A percentile compares a stretch with the other conserved stretches of the same genome.
phyloP scores from a whole-genome alignment of 768 basidiomycete species.

The Lentinula guzmanii region DNA sequence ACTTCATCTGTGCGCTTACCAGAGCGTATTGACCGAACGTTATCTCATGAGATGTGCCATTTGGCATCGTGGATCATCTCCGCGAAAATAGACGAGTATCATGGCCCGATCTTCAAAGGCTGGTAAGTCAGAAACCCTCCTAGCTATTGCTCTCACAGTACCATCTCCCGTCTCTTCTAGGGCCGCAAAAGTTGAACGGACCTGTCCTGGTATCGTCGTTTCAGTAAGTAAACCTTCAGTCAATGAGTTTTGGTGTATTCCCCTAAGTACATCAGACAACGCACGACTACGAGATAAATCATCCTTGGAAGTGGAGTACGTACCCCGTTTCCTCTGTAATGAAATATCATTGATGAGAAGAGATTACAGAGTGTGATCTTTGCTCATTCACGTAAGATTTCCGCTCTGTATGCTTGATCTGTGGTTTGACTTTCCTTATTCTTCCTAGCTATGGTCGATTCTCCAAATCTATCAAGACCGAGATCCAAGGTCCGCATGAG shows the following conservation, averaged over 20 bases:
- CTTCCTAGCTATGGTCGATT: constrained; percentile 60
- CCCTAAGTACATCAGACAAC: constrained; percentile 37
- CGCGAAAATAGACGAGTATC: constrained; percentile 60
- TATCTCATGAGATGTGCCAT: constrained; percentile 93
- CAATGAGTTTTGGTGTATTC: neutral
- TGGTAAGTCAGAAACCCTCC: constrained; percentile 41
- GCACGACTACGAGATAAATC: constrained; percentile 71
- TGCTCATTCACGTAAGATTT: constrained; percentile 55
- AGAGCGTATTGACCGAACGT: constrained; percentile 79
- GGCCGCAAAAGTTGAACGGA: constrained; percentile 67
- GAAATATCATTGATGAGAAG: neutral
- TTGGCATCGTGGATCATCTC: constrained; percentile 83
- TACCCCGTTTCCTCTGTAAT: constrained; percentile 2
- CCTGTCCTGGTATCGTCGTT: constrained; percentile 63
- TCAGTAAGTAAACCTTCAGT: constrained; percentile 36
- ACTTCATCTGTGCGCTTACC: neutral
- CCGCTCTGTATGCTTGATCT: neutral
- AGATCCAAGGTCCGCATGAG: constrained; percentile 11
- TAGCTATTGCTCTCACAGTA: neutral
- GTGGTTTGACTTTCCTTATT: neutral
- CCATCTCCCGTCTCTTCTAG: constrained; percentile 25
- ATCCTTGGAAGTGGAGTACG: constrained; percentile 68
- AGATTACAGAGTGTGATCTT: constrained; percentile 49
- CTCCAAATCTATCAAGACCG: constrained; percentile 64
- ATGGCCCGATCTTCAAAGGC: constrained; percentile 64